Evolutionary conservation across 441 rosid species (phyloP), one percentile per base, ranked within the genome.

Genomic region (Manihot esculenta): DNA sequence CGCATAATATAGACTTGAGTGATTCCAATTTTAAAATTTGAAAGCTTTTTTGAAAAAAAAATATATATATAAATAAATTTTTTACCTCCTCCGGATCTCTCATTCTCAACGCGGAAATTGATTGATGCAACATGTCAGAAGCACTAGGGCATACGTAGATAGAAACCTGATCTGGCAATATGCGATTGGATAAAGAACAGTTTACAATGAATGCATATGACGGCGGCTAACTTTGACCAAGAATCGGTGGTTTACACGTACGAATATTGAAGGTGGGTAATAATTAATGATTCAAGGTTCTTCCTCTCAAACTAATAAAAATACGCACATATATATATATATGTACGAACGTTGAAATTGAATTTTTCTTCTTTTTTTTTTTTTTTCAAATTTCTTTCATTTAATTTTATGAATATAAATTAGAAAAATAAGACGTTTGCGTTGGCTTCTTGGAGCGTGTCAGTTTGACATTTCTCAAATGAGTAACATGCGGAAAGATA

Each of bases 161-260:
- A 55, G 1, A 24, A 55, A 10, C 5, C 15, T 26, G 35, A 24
- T 24, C 18, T 56, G 60, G 15, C 35, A 56, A 1, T 3, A 24
- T 11, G 0, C 14, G 18, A 24, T 56, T 56, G 60, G 60, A 23
- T 1, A 12, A n/a, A n/a, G n/a, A n/a, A n/a, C n/a, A 10, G 1
- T 30, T 23, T 14, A 12, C 23, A 55, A 21, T 3, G 18, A 56
- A 35, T 24, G 17, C 33, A 9, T 14, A 56, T 24, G 33, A 47
- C 15, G 55, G 56, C 68, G 21, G 55, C 68, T 24, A 64, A 27
- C 23, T 64, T 64, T 23, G 68, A 64, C 68, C 41, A 64, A 24
- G 0, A 0, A 0, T 64, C 33, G 38, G 68, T 17, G 35, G 23
- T 45, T 47, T 64, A 26, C 17, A 63, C 27, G 54, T 23, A 64